phyloP scores from a whole-genome alignment of 2,329 filamentous ascomycete species.

The Venturia asperata region DNA sequence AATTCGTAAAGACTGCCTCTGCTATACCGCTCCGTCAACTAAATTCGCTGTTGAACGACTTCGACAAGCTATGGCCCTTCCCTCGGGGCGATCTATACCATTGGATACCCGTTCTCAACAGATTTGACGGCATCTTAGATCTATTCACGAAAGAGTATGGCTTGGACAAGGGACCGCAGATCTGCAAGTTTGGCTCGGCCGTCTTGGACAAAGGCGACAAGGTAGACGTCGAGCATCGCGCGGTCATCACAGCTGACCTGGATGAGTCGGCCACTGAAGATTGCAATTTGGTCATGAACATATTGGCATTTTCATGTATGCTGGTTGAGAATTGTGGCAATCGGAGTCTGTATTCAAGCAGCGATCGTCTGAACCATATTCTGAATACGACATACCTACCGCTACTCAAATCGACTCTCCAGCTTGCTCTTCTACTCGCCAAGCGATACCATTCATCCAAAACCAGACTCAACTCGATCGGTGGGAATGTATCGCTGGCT shows the following conservation, averaged over 20 bases:
- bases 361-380: constrained; percentile 77
- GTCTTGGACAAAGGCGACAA: constrained; percentile 55
- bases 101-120: constrained; percentile 91
- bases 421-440: constrained; percentile 76
- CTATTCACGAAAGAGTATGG: constrained; percentile 73
- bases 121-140: constrained; percentile 85
- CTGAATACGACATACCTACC: constrained; percentile 79
- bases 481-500: constrained; percentile 57
- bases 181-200: constrained; percentile 62
- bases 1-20: constrained; percentile 67
- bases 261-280: constrained; percentile 57
- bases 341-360: constrained; percentile 91
- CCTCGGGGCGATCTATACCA: constrained; percentile 94
- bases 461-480: constrained; percentile 59
- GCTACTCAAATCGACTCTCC: constrained; percentile 69
- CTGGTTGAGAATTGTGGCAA: constrained; percentile 94
- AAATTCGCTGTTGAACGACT: constrained; percentile 66
- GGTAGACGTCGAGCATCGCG: constrained; percentile 26
- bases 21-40: constrained; percentile 66
- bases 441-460: constrained; percentile 88
- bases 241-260: constrained; percentile 38
- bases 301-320: constrained; percentile 79
- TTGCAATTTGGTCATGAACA: constrained; percentile 74
- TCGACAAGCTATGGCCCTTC: constrained; percentile 89
- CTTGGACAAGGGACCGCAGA: constrained; percentile 73